Percentiles rank a stretch among this genome's conserved stretches.
Evolutionary conservation across 768 basidiomycete species (phyloP).

Genomic region (Wakefieldia striispora): DNA sequence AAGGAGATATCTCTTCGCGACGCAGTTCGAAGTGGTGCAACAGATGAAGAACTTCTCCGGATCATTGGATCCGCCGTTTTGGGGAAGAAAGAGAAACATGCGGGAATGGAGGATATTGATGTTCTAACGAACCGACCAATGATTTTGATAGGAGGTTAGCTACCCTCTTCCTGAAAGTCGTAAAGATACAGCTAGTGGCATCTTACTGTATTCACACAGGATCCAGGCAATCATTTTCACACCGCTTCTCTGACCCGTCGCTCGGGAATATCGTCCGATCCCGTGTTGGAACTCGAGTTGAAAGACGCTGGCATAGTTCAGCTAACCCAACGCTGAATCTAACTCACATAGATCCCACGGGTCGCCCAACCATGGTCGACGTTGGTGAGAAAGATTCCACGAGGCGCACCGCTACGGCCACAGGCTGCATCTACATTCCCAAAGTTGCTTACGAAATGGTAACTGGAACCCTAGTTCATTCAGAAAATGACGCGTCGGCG

Average conservation of each 20-base stretch:
- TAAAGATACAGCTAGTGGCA: slow-evolving; percentile 17
- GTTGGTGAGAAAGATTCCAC: slow-evolving; percentile 62
- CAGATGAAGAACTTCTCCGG: slow-evolving; percentile 58
- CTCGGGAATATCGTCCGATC: background rate
- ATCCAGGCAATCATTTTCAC: slow-evolving; percentile 1
- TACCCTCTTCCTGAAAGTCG: slow-evolving; percentile 32
- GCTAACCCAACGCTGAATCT: slow-evolving; percentile 29
- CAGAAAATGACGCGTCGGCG: slow-evolving; percentile 12
- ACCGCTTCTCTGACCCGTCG: background rate
- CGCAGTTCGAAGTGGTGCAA: slow-evolving; percentile 60
- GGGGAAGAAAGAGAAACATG: slow-evolving; percentile 79
- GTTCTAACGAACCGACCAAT: slow-evolving; percentile 79
- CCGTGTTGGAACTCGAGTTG: background rate
- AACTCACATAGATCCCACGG: slow-evolving; percentile 72
- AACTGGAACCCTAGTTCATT: slow-evolving; percentile 26
- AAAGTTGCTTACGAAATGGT: slow-evolving; percentile 63
- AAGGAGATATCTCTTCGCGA: slow-evolving; percentile 83
- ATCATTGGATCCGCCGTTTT: slow-evolving; percentile 63
- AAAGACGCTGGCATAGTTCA: slow-evolving; percentile 24
- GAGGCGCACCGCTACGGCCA: slow-evolving; percentile 69
- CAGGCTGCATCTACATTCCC: slow-evolving; percentile 70
- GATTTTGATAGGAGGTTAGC: slow-evolving; percentile 94
- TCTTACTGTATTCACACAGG: slow-evolving; percentile 25
- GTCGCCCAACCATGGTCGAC: slow-evolving; percentile 83
- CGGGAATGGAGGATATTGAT: slow-evolving; percentile 80